Evolutionary conservation across 192 early-diverging fungal genomes (phyloP).

Genomic region (Phlyctochytrium arcticum): DNA sequence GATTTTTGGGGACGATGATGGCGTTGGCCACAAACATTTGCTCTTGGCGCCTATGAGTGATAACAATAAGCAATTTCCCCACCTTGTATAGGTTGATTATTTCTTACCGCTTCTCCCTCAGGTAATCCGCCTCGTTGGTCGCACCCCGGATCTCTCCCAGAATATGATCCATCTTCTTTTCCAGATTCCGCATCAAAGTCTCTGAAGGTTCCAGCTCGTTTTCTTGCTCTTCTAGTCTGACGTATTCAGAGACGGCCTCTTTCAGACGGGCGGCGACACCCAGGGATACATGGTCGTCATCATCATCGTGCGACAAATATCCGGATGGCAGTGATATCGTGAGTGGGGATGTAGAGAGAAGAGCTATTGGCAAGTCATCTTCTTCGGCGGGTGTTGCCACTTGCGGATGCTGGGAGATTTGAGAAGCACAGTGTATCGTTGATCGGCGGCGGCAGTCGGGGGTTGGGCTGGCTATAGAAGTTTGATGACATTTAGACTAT

Average conservation of each 20-base stretch:
- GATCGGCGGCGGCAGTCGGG: no score
- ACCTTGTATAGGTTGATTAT: no score
- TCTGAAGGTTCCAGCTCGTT: not conserved
- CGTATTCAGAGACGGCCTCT: not conserved
- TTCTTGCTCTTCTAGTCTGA: not conserved
- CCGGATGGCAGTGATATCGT: no score
- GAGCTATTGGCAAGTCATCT: not conserved
- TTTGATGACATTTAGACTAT: no score
- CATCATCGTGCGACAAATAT: not conserved
- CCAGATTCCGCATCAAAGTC: not conserved
- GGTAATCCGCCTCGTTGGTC: not conserved
- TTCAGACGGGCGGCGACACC: not conserved
- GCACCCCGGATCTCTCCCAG: not conserved
- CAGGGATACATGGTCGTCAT: not conserved
- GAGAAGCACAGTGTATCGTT: no score
- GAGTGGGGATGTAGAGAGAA: not conserved
- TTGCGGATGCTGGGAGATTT: no score
- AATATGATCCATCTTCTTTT: not conserved
- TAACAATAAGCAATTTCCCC: no score
- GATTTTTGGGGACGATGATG: not conserved
- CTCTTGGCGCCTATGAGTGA: not conserved
- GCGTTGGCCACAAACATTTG: not conserved
- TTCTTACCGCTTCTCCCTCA: not conserved
- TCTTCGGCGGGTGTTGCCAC: no score
- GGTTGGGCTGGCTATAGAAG: no score